phyloP scores from a whole-genome alignment of 495 filamentous ascomycete genomes.

The Pyrenopolyporus hunteri region DNA sequence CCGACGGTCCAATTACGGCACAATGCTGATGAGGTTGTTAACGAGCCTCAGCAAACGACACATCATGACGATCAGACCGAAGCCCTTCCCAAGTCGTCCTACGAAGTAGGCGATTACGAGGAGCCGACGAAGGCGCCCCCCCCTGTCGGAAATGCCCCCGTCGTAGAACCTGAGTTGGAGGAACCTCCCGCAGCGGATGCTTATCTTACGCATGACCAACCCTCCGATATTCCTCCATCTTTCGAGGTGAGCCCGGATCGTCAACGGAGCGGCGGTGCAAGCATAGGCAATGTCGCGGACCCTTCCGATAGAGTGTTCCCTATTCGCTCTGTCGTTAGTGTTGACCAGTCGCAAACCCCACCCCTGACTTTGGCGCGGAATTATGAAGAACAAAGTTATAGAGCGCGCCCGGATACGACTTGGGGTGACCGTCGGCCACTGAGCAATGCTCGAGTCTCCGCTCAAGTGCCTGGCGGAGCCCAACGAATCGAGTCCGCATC shows the following conservation, averaged over 20 bases:
- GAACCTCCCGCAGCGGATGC: background rate
- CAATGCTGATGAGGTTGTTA: constrained; percentile 1
- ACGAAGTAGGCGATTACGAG: background rate
- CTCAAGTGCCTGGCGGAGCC: constrained; percentile 7
- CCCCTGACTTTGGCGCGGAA: constrained; percentile 38
- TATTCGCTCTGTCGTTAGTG: constrained; percentile 79
- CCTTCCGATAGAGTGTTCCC: constrained; percentile 76
- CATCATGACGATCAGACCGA: constrained; percentile 4
- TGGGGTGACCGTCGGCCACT: constrained; percentile 33
- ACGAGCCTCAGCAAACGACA: background rate
- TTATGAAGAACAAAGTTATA: constrained; percentile 40
- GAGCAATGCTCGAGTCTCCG: constrained; percentile 17
- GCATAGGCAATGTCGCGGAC: constrained; percentile 35
- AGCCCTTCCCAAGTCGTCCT: constrained; percentile 4
- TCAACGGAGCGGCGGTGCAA: constrained; percentile 34
- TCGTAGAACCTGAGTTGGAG: background rate
- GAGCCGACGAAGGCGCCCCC: background rate
- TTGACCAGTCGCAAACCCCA: constrained; percentile 60
- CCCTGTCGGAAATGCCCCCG: background rate
- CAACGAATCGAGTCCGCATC: constrained; percentile 4
- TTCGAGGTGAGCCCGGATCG: constrained; percentile 37
- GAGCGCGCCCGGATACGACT: constrained; percentile 32
- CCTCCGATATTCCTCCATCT: constrained; percentile 33
- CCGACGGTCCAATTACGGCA: background rate
- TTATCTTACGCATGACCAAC: constrained; percentile 1